phyloP scores from a whole-genome alignment of 441 rosid genomes.

The Mallotus repandus region DNA sequence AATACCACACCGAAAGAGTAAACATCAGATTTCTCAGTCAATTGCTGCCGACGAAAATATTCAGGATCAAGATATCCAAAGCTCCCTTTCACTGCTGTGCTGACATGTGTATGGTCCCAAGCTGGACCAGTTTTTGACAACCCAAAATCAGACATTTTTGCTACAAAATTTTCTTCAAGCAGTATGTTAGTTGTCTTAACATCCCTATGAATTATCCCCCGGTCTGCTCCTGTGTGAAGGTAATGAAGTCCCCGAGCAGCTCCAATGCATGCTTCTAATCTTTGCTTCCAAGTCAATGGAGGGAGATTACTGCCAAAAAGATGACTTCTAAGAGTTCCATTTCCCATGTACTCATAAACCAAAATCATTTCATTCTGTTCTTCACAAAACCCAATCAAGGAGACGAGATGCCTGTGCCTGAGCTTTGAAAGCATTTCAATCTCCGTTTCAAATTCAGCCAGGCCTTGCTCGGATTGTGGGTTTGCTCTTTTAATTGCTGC shows the following conservation, averaged over 20 bases:
- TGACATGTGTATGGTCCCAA: conserved; percentile 79
- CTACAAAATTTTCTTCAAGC: conserved; percentile 69
- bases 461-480: conserved; percentile 91
- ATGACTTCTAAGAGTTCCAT: conserved; percentile 79
- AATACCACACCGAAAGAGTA: conserved; percentile 84
- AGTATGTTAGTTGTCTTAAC: conserved; percentile 87
- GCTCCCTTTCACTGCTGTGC: conserved; percentile 93
- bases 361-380: conserved; percentile 85
- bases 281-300: conserved; percentile 75
- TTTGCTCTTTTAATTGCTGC: conserved; percentile 79
- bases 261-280: conserved; percentile 75
- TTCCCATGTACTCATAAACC: conserved; percentile 90
- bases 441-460: conserved; percentile 81
- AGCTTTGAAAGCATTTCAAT: conserved; percentile 86
- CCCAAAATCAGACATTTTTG: conserved; percentile 89
- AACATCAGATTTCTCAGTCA: conserved; percentile 89
- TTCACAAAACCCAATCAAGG: conserved; percentile 84
- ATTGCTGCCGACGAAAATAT: conserved; percentile 76
- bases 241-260: conserved; percentile 87
- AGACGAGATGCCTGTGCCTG: conserved; percentile 84
- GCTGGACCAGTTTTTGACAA: conserved; percentile 80
- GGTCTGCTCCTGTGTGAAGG: conserved; percentile 86
- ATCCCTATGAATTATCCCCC: conserved; percentile 84
- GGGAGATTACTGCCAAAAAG: conserved; percentile 70
- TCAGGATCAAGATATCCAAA: conserved; percentile 91